Percentiles rank a stretch among this genome's conserved stretches.
Conservation (phyloP, 176 grass and related monocot genomes). For the Pharus latifolius region DNA sequence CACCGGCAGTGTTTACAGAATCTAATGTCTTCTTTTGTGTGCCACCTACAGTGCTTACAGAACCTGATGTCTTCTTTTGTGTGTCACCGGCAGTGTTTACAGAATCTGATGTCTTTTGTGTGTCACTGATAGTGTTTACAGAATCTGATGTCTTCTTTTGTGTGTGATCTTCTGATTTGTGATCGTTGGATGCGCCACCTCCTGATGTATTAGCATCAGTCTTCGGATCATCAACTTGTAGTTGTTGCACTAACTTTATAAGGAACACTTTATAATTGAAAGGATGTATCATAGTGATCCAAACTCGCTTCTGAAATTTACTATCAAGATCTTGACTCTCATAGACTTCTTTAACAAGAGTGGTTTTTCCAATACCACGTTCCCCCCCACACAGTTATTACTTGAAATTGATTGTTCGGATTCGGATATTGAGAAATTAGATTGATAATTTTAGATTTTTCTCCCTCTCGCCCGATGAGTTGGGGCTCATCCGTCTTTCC, state of each 20-base stretch:
- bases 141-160: too few relatives aligned
- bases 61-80: too few relatives aligned
- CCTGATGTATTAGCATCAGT: not conserved
- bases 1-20: too few relatives aligned
- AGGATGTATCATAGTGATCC: not conserved
- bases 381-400: slow-evolving; percentile 12
- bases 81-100: too few relatives aligned
- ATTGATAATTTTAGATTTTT: not conserved
- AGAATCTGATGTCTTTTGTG: too few relatives aligned
- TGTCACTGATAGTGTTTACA: too few relatives aligned
- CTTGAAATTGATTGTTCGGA: not conserved
- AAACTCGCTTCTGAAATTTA: not conserved
- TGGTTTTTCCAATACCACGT: not conserved
- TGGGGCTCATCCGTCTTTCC: not conserved
- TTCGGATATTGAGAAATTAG: not conserved
- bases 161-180: too few relatives aligned
- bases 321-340: not conserved
- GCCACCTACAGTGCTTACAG: too few relatives aligned
- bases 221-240: not conserved
- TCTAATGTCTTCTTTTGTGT: too few relatives aligned
- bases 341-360: not conserved
- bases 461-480: not conserved
- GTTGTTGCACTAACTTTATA: not conserved
- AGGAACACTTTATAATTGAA: not conserved
- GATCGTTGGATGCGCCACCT: too few relatives aligned